Evolutionary conservation across 2,329 filamentous ascomycete species (phyloP).

Genomic region (Magnaporthales sp.): DNA sequence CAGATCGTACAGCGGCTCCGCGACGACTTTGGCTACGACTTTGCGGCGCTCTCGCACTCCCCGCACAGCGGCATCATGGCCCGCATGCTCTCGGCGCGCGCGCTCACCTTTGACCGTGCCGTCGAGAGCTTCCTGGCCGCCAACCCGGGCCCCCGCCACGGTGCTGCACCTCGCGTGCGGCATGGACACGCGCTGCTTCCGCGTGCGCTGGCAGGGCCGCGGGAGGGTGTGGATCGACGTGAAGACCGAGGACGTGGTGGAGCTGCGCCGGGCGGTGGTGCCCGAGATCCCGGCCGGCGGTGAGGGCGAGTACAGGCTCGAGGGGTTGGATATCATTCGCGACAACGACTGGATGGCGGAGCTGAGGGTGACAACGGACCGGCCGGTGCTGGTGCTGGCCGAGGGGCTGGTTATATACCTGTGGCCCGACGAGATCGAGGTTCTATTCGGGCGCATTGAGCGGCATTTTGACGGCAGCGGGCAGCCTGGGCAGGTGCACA

Average conservation of each 20-base stretch:
- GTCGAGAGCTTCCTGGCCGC: not conserved
- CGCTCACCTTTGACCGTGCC: not conserved
- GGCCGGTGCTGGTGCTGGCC: not conserved
- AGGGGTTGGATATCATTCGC: not conserved
- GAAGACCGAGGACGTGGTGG: not conserved
- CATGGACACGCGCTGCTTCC: not conserved
- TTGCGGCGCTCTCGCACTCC: not conserved
- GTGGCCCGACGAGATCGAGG: not conserved
- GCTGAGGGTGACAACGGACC: not conserved
- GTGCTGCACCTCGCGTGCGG: constrained; percentile 2
- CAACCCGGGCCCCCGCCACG: not conserved
- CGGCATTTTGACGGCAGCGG: not conserved
- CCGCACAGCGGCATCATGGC: not conserved
- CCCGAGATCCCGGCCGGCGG: not conserved
- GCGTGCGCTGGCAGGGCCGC: not conserved
- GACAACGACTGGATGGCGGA: not conserved
- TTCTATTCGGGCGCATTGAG: not conserved
- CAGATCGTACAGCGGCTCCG: constrained; percentile 14
- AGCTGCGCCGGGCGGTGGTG: not conserved
- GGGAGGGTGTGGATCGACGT: not conserved
- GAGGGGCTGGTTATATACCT: not conserved
- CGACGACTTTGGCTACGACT: constrained; percentile 7
- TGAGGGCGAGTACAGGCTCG: not conserved
- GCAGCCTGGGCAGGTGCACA: not conserved
- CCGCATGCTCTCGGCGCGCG: not conserved